These are phyloP conservation scores for Saccharomyces eubayanus DNA, from an alignment of 805 yeast species.

Conservation along the genomic window DNA sequence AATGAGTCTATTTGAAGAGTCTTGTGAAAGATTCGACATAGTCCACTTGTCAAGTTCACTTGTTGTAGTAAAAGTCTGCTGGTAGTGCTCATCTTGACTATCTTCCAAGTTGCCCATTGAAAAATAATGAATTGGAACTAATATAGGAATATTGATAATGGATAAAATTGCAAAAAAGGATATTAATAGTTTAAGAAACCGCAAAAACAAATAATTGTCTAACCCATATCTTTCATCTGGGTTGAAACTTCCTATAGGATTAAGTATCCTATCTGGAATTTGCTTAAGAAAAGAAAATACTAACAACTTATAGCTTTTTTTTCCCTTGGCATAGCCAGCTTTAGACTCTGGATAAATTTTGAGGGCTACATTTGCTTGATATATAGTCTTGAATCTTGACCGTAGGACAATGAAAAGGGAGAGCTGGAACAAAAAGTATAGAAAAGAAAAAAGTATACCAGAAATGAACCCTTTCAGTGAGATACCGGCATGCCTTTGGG, in stretches of 20 bases:
- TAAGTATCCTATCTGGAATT: not conserved
- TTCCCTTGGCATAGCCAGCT: not conserved
- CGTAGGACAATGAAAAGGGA: constrained; percentile 35
- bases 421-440: constrained; percentile 48
- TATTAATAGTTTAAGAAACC: constrained; percentile 49
- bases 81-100: not conserved
- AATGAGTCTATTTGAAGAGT: constrained; percentile 41
- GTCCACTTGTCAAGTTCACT: constrained; percentile 52
- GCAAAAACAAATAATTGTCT: constrained; percentile 65
- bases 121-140: constrained; percentile 53
- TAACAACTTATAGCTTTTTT: not conserved
- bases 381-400: constrained; percentile 34
- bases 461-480: constrained; percentile 49
- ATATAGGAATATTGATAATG: constrained; percentile 44
- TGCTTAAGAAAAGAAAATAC: not conserved
- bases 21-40: constrained; percentile 56
- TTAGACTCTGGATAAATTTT: not conserved
- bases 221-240: constrained; percentile 38
- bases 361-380: constrained; percentile 42
- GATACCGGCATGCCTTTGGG: constrained; percentile 51
- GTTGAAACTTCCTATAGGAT: not conserved
- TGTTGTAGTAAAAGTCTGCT: not conserved
- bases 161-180: constrained; percentile 47
- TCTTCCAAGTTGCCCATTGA: constrained; percentile 21
- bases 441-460: constrained; percentile 45